Evolutionary conservation across 495 filamentous ascomycete species (phyloP), one percentile per base, ranked within the genome.

Genomic region (Trichoderma virens): DNA sequence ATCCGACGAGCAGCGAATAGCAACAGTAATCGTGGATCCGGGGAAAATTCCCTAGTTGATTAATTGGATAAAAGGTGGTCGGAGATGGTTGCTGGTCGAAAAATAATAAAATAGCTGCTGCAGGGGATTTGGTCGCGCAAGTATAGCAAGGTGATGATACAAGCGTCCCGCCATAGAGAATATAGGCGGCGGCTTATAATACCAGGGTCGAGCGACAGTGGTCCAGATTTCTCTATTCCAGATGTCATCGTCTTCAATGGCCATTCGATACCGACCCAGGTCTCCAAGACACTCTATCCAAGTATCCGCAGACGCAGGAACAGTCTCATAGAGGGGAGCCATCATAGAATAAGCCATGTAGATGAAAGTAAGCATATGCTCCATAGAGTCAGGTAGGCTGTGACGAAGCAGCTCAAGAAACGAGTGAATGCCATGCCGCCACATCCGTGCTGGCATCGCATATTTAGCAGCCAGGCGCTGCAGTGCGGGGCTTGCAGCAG

Each of bases 131-230:
- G 90, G 90, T 14, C 90, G 79, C 13, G 91, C 88, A 18, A 94
- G 75, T n/a, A 95, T 91, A 0, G 89, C 92, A 5, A 94, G 79
- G 70, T 95, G 92, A 72, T 96, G 92, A 63, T 94, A 91, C 2
- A 95, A 79, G 1, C 92, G 76, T 0, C 92, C 92, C 20, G 87
- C 80, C 3, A 81, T 79, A 0, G 91, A 88, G 78, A 35, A 13
- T 6, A 13, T 6, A 13, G 34, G 34, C 34, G 34, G 0, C 34
- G 43, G 18, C 43, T 25, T 47, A 20, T 2, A 23, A 47, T 47
- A 47, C 43, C 43, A 23, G 20, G 2, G 2, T 47, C 43, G 43
- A 47, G 43, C n/a, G 43, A 8, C 43, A 20, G 4, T n/a, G n/a
- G 43, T 8, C 43, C n/a, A 23, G 43, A 8, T 8, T 47, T 47